Base-by-base conservation (phyloP, 768 basidiomycete species). In the Phlebiopsis gigantea region DNA sequence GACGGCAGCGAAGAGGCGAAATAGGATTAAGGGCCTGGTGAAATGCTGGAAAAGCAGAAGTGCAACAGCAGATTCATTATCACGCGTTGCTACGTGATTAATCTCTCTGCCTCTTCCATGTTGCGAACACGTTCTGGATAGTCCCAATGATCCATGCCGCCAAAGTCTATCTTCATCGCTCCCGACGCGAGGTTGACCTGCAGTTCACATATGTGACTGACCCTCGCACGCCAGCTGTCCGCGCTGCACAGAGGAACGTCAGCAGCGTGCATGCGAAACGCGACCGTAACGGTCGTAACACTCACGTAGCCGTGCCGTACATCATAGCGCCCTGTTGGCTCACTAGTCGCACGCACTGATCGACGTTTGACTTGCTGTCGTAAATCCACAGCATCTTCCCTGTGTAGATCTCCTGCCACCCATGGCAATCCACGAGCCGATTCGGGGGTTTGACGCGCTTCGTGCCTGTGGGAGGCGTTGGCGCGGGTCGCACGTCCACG, bases 301-400 rank as follows among this genome's bases (percentile, higher is more conserved):
- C 85, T 68, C 66, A 89, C 88, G 88, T 88, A 53, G 88, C 89
- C 28, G 87, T 87, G 26, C 88, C 87, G 62, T 90, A 90, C 59
- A 83, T 69, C 59, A 83, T 69, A 59, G 80, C 78, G 14, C 74
- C 67, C 53, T 72, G 64, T 60, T 79, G 80, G 63, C 77, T 81
- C 9, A 92, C 80, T n/a, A 87, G 72, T 46, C 88, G 77, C 52
- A 78, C 84, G 58, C 82, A 87, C 58, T 79, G 79, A 68, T 91
- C 88, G 14, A 51, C 54, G 63, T 88, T 87, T 9, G 88, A 89
- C 61, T 69, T 72, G 6, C 73, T 63, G 63, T 91, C 89, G 64
- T 90, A 92, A 51, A 91, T 77, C 90, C 90, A 91, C 22, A 91
- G 62, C 29, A 75, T 79, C 62, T 80, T 79, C 10, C 90, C 89